Evolutionary conservation across 371 early-diverging fungal species (phyloP).

Genomic region (Coemansia sp.): DNA sequence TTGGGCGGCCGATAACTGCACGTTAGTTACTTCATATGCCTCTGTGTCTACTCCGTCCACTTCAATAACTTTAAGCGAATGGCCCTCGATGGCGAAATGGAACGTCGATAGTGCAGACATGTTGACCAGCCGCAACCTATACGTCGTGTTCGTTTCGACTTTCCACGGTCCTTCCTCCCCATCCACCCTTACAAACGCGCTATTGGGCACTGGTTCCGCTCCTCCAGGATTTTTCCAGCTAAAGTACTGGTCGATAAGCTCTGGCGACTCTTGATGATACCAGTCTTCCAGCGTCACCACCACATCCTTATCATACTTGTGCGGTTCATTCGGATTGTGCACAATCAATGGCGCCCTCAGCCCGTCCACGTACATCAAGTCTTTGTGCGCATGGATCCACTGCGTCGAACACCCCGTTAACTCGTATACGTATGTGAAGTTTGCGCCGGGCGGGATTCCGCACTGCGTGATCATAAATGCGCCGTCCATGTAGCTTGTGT

Average conservation of each 20-base stretch:
- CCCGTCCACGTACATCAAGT: conserved; percentile 80
- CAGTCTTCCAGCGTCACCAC: conserved; percentile 62
- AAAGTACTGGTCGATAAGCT: conserved; percentile 25
- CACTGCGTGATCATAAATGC: conserved; percentile 65
- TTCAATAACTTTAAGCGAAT: conserved; percentile 76
- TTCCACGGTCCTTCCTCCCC: conserved; percentile 26
- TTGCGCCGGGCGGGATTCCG: conserved; percentile 57
- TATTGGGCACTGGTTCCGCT: conserved; percentile 48
- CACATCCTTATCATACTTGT: conserved; percentile 72
- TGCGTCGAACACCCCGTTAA: conserved; percentile 61
- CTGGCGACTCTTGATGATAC: conserved; percentile 43
- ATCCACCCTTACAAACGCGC: conserved; percentile 31
- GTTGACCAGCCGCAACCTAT: conserved; percentile 82
- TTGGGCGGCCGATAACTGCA: conserved; percentile 68
- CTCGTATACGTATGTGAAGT: conserved; percentile 65
- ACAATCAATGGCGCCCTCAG: conserved; percentile 74
- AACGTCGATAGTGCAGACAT: conserved; percentile 78
- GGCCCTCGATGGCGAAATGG: conserved; percentile 77
- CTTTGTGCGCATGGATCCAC: conserved; percentile 72
- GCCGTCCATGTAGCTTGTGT: conserved; percentile 64
- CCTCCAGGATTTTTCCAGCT: conserved; percentile 53
- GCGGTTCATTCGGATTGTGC: conserved; percentile 60
- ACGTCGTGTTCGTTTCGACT: conserved; percentile 67
- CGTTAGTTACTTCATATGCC: conserved; percentile 54
- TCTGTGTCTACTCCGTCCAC: conserved; percentile 67